Evolutionary conservation across 768 basidiomycete genomes (phyloP), one percentile per base, ranked within the genome.

Genomic region (Leucocoprinus leucothites): DNA sequence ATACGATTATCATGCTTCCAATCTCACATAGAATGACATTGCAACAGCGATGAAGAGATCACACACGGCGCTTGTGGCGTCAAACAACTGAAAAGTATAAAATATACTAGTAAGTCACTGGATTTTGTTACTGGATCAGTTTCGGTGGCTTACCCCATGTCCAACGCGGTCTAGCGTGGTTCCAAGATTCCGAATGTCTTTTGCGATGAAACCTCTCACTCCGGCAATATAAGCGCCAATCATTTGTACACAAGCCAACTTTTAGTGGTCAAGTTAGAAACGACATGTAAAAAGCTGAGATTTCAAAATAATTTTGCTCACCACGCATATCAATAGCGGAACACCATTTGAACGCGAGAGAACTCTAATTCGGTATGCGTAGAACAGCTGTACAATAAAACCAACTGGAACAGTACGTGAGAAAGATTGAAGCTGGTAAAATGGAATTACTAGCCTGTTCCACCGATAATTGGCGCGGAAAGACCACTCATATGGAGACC

Each of bases 341-440:
- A 65, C 19, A 9, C 50, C 5, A 1, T 48, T 58, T 18, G 56
- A 64, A 58, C 57, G 54, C 1, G 66, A 65, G 14, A 72, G 57
- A 18, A 69, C 51, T 34, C 58, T 58, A 21, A 72, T 69, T 14
- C 70, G 66, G 47, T 69, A 67, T 18, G 68, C 69, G 61, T 69
- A 72, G 34, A 67, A 64, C 34, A 62, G 54, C 51, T 70, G 69
- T 9, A 70, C 68, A 14, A 68, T 61, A 40, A 67, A 67, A 3
- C 65, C 66, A 13, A 69, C 71, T 72, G 16, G 25, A 7, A 28
- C 16, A 2, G 13, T 7, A 26, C 16, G 13, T 3, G 6, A 19
- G 24, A 3, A n/a, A 44, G 41, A n/a, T n/a, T n/a, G n/a, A n/a
- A n/a, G n/a, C n/a, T n/a, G n/a, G n/a, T n/a, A n/a, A 36, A 61